Percentiles rank a stretch among this genome's conserved stretches.
Conservation (phyloP, 1,139 yeast genomes). For the Protomyces arabidopsidicola region DNA sequence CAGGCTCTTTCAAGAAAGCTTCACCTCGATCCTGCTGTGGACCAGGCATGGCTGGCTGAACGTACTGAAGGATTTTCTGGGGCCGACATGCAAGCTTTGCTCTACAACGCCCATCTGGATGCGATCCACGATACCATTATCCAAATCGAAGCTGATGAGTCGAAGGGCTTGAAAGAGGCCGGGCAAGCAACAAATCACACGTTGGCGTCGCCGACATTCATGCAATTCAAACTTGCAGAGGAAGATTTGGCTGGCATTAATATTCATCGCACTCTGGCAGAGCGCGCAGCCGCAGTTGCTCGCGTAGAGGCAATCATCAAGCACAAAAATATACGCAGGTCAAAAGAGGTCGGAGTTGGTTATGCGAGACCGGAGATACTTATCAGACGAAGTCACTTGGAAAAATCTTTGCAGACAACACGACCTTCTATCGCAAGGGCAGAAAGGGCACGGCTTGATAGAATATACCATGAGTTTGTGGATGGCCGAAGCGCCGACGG, state of each 20-base stretch:
- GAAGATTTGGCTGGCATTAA: background rate
- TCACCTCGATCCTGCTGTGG: slow-evolving; percentile 50
- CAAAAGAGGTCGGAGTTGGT: background rate
- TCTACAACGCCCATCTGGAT: slow-evolving; percentile 84
- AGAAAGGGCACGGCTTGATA: slow-evolving; percentile 60
- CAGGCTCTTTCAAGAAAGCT: slow-evolving; percentile 47
- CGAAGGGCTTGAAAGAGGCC: background rate
- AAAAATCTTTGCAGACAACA: slow-evolving; percentile 66
- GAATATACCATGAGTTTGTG: slow-evolving; percentile 68
- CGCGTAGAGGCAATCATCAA: slow-evolving; percentile 26
- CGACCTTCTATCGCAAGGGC: slow-evolving; percentile 78
- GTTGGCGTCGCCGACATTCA: background rate
- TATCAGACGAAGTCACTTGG: slow-evolving; percentile 55
- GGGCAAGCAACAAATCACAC: background rate
- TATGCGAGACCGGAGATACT: slow-evolving; percentile 35
- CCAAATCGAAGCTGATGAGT: slow-evolving; percentile 10
- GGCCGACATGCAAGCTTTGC: slow-evolving; percentile 90
- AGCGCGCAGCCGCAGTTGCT: slow-evolving; percentile 10
- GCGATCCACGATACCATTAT: slow-evolving; percentile 79
- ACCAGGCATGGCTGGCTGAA: slow-evolving; percentile 54
- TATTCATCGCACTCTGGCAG: slow-evolving; percentile 1
- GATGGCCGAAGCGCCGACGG: slow-evolving; percentile 72
- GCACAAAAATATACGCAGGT: background rate
- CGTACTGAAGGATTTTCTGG: slow-evolving; percentile 78
- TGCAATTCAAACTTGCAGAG: slow-evolving; percentile 4